Percentiles rank a stretch among this genome's conserved stretches.
Evolutionary conservation across 176 grass and related monocot species (phyloP).

Genomic region (Raddia distichophylla): DNA sequence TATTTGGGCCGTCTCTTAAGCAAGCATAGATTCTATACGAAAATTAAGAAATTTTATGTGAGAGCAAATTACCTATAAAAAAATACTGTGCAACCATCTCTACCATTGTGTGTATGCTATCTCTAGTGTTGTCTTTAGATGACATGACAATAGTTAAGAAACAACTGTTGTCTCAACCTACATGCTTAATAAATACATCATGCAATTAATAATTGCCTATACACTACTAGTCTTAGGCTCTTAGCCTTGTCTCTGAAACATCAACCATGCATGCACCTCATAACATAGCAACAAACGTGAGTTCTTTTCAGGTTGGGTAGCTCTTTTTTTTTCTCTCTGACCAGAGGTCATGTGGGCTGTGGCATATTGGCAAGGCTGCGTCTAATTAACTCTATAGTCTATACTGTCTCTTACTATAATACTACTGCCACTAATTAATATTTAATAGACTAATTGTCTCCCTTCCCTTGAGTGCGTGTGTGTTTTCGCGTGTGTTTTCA

Average conservation of each 20-base stretch:
- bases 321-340: not conserved
- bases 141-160: too few species aligned
- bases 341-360: too few species aligned
- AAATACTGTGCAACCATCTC: too few species aligned
- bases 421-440: too few species aligned
- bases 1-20: too few species aligned
- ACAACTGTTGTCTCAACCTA: too few species aligned
- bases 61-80: too few species aligned
- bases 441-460: not conserved
- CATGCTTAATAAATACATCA: not conserved
- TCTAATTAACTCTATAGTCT: not conserved
- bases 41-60: too few species aligned
- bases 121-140: too few species aligned
- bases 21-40: too few species aligned
- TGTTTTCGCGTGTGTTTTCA: not conserved
- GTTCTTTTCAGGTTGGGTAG: slow-evolving; percentile 6
- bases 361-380: not conserved
- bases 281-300: not conserved
- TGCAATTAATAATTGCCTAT: not conserved
- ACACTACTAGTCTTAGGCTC: not conserved
- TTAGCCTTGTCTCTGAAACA: not conserved
- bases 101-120: too few species aligned
- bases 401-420: too few species aligned
- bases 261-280: slow-evolving; percentile 27
- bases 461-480: not conserved